Evolutionary conservation across 2,329 filamentous ascomycete species (phyloP).

Genomic region (Fusarium cyanostomum): DNA sequence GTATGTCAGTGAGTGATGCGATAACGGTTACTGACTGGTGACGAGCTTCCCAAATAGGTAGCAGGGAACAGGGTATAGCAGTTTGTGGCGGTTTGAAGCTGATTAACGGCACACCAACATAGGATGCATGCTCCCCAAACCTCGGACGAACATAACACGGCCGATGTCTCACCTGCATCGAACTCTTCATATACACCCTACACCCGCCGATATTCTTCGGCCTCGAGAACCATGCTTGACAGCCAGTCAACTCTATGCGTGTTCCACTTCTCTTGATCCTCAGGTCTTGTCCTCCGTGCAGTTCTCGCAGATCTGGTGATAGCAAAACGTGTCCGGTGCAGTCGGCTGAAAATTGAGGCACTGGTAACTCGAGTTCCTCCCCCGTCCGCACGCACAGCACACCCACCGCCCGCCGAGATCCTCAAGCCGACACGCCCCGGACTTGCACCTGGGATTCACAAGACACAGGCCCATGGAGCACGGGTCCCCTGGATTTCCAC

Average conservation of each 20-base stretch:
- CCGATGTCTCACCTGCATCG: conserved; percentile 21
- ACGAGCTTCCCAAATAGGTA: not conserved
- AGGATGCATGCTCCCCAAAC: conserved; percentile 14
- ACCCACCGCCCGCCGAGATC: conserved; percentile 60
- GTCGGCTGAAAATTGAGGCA: conserved; percentile 57
- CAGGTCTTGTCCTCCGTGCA: conserved; percentile 47
- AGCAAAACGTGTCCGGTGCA: conserved; percentile 62
- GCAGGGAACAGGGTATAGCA: not conserved
- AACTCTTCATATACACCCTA: not conserved
- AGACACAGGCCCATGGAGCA: conserved; percentile 58
- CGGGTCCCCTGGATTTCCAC: conserved; percentile 52
- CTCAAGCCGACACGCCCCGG: conserved; percentile 59
- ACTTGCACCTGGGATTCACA: conserved; percentile 56
- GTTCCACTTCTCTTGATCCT: not conserved
- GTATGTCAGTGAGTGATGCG: conserved; percentile 6
- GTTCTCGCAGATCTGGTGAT: conserved; percentile 58
- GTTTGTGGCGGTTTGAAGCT: conserved; percentile 11
- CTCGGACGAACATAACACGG: conserved; percentile 20
- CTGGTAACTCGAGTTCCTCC: conserved; percentile 56
- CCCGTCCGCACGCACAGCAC: conserved; percentile 60
- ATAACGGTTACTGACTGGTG: not conserved
- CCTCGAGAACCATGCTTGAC: not conserved
- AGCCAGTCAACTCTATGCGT: not conserved
- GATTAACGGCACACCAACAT: not conserved
- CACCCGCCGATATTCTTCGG: conserved; percentile 29